phyloP scores from a whole-genome alignment of 306 rosid genomes.

The Chamaecrista fasciculata region DNA sequence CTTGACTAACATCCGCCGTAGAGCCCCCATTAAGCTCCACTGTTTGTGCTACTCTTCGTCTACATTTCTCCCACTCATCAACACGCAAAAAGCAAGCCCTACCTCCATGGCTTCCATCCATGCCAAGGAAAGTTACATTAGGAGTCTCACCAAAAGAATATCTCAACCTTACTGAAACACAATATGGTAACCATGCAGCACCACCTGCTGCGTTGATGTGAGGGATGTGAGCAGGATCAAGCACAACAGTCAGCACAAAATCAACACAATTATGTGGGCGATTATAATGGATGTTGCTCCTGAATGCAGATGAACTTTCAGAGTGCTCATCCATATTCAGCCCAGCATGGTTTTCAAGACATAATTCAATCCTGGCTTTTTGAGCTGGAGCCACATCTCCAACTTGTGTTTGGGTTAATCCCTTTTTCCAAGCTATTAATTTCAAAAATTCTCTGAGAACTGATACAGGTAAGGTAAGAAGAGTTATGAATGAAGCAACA shows the following conservation, averaged over 20 bases:
- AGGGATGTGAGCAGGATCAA: conserved; percentile 93
- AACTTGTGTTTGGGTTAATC: conserved; percentile 74
- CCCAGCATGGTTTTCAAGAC: conserved; percentile 96
- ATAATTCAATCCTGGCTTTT: conserved; percentile 90
- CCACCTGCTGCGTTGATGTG: conserved; percentile 92
- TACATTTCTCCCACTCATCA: conserved; percentile 97
- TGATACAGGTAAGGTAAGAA: conserved; percentile 90
- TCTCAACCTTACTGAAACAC: conserved; percentile 86
- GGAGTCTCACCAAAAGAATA: conserved; percentile 79
- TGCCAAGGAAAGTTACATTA: conserved; percentile 75
- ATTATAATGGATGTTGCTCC: conserved; percentile 90
- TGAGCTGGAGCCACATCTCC: conserved; percentile 88
- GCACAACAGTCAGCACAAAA: conserved; percentile 92
- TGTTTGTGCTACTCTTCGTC: conserved; percentile 63
- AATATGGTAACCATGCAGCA: conserved; percentile 98
- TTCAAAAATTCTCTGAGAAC: conserved; percentile 94
- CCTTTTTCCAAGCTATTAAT: conserved; percentile 96
- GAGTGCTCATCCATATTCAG: conserved; percentile 51
- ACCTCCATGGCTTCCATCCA: conserved; percentile 99
- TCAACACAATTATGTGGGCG: conserved; percentile 86
- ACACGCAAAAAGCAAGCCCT: conserved; percentile 84
- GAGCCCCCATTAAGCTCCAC: conserved; percentile 68
- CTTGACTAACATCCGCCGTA: conserved; percentile 70
- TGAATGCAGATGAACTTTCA: conserved; percentile 63
- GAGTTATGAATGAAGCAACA: conserved; percentile 97